Base-by-base conservation (phyloP, 305 asterid species). In the Fraxinus baroniana region DNA sequence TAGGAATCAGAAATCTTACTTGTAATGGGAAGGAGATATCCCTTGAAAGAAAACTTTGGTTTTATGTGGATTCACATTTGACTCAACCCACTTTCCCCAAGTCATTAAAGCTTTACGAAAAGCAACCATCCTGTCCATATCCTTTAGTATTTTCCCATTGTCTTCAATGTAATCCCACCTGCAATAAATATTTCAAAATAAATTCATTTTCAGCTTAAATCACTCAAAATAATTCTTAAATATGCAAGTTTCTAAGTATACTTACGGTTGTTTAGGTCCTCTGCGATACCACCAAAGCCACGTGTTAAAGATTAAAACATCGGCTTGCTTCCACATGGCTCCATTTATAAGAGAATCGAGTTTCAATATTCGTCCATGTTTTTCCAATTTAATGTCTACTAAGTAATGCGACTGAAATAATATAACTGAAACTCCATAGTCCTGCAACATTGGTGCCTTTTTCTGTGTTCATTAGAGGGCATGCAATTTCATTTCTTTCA, bases 211-310 rank as follows among this genome's bases (percentile, higher is more conserved):
- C 35, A 13, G 15, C 73, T 22, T 10, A 24, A n/a, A 60, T 60
- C 9, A 5, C 32, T 60, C 15, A 20, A 5, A 18, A 5, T 60
- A 18, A 18, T n/a, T 60, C 30, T n/a, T 60, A 9, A 80, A 12
- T 70, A 28, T 17, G 80, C 90, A 1, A 9, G 78, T 71, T 84
- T 72, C 0, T 85, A 83, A 18, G 90, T 87, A 28, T 1, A 66
- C 73, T 8, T 66, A 66, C 73, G 73, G 94, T 79, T 94, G 98
- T 44, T 86, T 84, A 32, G 87, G 80, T 60, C 95, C 97, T 0
- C 68, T 85, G 2, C 95, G 90, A 62, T 81, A 79, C 97, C 97
- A 94, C 98, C 98, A 94, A 39, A 87, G 94, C 94, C 97, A 93
- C 0, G 94, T 91, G 83, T 94, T 92, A 85, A 94, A 91, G 77